Percentiles rank a stretch among this genome's conserved stretches.
phyloP scores from a whole-genome alignment of 371 early-diverging fungal species.

The Lichtheimia corymbifera region DNA sequence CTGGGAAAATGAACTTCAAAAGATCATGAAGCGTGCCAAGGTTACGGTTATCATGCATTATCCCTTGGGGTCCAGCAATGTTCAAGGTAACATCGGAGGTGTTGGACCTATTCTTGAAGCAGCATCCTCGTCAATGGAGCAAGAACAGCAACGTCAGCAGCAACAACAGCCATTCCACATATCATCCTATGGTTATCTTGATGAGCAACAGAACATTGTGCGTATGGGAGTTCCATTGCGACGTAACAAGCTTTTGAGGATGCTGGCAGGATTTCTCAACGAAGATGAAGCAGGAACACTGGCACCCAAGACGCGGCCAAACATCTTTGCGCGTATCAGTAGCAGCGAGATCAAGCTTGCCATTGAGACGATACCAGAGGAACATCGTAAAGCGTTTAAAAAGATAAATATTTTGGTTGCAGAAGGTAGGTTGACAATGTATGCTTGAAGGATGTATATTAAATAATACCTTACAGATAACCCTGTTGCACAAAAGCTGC shows the following conservation, averaged over 20 bases:
- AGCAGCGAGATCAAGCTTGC: background rate
- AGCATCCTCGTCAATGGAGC: slow-evolving; percentile 9
- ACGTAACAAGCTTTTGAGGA: slow-evolving; percentile 44
- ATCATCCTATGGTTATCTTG: background rate
- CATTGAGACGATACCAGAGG: slow-evolving; percentile 21
- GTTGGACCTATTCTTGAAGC: slow-evolving; percentile 12
- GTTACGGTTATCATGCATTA: slow-evolving; percentile 39
- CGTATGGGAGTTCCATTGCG: slow-evolving; percentile 57
- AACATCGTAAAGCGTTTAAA: slow-evolving; percentile 31
- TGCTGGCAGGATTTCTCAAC: slow-evolving; percentile 12
- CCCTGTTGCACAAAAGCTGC: slow-evolving; percentile 47
- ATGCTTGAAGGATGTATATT: background rate
- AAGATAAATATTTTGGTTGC: slow-evolving; percentile 42
- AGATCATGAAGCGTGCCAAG: slow-evolving; percentile 12
- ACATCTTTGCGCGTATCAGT: background rate
- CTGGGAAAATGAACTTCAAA: slow-evolving; percentile 6
- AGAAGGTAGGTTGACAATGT: slow-evolving; percentile 30
- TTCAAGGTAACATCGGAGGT: background rate
- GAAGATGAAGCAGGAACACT: background rate
- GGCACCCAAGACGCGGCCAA: background rate
- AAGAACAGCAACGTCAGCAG: slow-evolving; percentile 16
- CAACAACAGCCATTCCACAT: background rate
- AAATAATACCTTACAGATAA: slow-evolving; percentile 27
- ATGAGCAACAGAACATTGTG: slow-evolving; percentile 11
- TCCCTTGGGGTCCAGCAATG: slow-evolving; percentile 23